phyloP scores from a whole-genome alignment of 345 rosid genomes.

The Eutrema heterophyllum region DNA sequence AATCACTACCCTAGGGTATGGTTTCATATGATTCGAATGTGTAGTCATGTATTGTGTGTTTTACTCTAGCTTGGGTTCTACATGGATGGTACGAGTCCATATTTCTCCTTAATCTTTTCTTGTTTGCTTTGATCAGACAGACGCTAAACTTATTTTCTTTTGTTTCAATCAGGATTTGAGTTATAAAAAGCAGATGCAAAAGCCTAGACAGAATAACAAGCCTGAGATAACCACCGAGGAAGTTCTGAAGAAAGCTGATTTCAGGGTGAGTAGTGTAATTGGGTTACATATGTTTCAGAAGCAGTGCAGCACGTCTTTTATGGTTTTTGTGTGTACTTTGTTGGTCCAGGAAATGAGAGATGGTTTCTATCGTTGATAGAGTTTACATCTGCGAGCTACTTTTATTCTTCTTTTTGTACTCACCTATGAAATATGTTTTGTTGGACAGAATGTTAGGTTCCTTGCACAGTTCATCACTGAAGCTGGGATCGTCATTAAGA shows the following conservation, averaged over 20 bases:
- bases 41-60: neutral
- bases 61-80: neutral
- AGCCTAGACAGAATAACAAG: slow-evolving; percentile 24
- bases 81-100: neutral
- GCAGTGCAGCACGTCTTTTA: neutral
- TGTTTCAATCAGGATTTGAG: slow-evolving; percentile 49
- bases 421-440: slow-evolving; percentile 8
- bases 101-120: neutral
- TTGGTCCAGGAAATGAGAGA: neutral
- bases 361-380: neutral
- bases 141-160: neutral
- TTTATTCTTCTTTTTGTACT: neutral
- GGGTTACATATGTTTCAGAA: neutral
- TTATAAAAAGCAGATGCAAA: slow-evolving; percentile 41
- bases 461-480: slow-evolving; percentile 81
- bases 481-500: slow-evolving; percentile 77
- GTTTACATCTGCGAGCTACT: neutral
- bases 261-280: slow-evolving; percentile 62
- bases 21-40: neutral
- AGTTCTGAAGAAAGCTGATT: slow-evolving; percentile 66
- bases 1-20: slow-evolving; percentile 43
- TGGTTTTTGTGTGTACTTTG: neutral
- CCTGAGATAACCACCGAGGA: slow-evolving; percentile 57
- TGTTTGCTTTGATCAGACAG: neutral
- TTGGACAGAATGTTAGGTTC: slow-evolving; percentile 75